Conservation (phyloP, 306 rosid genomes). For the Leucaena leucocephala region DNA sequence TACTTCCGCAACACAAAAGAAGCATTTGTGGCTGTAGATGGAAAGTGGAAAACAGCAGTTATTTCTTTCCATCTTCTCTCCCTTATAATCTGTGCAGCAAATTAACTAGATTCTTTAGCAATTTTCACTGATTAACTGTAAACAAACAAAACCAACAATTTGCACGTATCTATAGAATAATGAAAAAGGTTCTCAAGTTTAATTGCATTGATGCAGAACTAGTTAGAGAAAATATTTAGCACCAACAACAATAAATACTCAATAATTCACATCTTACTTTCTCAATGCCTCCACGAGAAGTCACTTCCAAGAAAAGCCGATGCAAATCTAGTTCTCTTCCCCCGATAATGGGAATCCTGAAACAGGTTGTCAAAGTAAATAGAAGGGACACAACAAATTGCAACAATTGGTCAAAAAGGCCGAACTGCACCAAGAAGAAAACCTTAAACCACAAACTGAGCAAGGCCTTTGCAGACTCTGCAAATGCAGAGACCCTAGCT, state of each 20-base stretch:
- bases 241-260: neutral
- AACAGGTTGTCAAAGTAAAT: constrained; percentile 20
- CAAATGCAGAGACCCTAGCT: constrained; percentile 4
- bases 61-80: constrained; percentile 96
- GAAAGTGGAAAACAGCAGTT: constrained; percentile 82
- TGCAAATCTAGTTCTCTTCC: constrained; percentile 85
- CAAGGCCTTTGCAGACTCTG: constrained; percentile 14
- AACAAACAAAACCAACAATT: constrained; percentile 21
- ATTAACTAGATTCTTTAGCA: constrained; percentile 26
- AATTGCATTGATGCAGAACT: neutral
- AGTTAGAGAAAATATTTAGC: neutral
- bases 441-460: constrained; percentile 8
- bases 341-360: constrained; percentile 82
- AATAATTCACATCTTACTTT: constrained; percentile 53
- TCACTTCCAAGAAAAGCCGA: constrained; percentile 76
- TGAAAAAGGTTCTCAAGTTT: no score
- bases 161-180: neutral
- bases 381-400: constrained; percentile 20
- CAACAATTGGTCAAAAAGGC: neutral
- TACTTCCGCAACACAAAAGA: constrained; percentile 91
- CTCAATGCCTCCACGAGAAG: constrained; percentile 80
- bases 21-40: constrained; percentile 95
- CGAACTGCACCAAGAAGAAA: constrained; percentile 6
- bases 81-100: constrained; percentile 61
- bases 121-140: neutral